Conservation (phyloP, 441 rosid genomes). For the Gossypium davidsonii region DNA sequence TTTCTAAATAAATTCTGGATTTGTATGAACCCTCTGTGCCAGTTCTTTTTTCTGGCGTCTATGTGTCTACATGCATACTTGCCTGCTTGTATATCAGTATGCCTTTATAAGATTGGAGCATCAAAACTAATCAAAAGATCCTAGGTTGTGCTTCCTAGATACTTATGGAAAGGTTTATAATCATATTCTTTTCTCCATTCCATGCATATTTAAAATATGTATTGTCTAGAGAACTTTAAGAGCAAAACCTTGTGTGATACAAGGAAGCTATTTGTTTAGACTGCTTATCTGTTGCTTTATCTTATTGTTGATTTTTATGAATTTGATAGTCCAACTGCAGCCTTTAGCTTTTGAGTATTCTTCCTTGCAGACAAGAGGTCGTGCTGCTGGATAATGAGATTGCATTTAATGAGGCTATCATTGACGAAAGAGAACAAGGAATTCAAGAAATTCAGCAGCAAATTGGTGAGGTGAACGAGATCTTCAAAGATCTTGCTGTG, state of each 20-base stretch:
- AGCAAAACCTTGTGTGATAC: neutral
- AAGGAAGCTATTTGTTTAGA: neutral
- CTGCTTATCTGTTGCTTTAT: neutral
- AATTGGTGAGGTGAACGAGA: slow-evolving; percentile 90
- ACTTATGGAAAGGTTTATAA: neutral
- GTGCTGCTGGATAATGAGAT: slow-evolving; percentile 81
- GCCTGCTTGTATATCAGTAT: neutral
- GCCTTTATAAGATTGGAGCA: neutral
- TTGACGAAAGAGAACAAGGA: slow-evolving; percentile 92
- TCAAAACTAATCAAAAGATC: neutral
- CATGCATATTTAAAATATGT: neutral
- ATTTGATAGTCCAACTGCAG: neutral
- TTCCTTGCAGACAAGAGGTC: slow-evolving; percentile 70
- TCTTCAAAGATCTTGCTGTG: slow-evolving; percentile 85
- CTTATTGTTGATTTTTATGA: neutral
- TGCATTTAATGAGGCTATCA: slow-evolving; percentile 76
- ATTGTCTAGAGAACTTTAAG: neutral
- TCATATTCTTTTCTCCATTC: neutral
- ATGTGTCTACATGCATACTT: neutral
- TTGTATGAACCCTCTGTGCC: slow-evolving; percentile 2
- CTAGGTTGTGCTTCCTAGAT: neutral
- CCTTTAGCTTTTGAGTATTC: slow-evolving; percentile 6
- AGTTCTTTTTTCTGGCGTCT: neutral
- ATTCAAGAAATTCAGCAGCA: slow-evolving; percentile 83
- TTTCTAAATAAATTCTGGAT: neutral